Percentiles rank a stretch among this genome's conserved stretches.
Evolutionary conservation across 805 yeast species (phyloP).

Genomic region (Metschnikowia cubensis): DNA sequence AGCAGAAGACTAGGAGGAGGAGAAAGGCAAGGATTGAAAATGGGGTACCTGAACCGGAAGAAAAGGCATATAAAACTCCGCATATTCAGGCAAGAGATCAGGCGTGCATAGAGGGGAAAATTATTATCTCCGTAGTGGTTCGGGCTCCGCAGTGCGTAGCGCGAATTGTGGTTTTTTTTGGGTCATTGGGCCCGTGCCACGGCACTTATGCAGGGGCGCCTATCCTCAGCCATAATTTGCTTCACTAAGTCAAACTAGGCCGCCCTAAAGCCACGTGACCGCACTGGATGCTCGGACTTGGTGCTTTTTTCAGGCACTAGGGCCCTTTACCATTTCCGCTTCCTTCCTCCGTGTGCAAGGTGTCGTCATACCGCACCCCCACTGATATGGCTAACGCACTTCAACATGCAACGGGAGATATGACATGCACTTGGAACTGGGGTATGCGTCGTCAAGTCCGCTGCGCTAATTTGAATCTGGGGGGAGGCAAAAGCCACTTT

Average conservation of each 20-base stretch:
- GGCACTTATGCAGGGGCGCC: background rate
- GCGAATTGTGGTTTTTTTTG: conserved; percentile 3
- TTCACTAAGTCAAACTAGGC: background rate
- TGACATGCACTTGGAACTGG: background rate
- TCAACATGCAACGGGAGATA: background rate
- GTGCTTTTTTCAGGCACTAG: background rate
- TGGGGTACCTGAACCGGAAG: background rate
- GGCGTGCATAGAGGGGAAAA: conserved; percentile 5
- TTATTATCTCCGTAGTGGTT: background rate
- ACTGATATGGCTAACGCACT: background rate
- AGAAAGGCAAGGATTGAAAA: background rate
- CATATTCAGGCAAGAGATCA: conserved; percentile 1
- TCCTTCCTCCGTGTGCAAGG: background rate
- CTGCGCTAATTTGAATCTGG: background rate
- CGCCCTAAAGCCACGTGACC: background rate
- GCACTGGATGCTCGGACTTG: background rate
- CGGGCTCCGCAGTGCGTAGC: conserved; percentile 1
- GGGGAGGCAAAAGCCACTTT: no score
- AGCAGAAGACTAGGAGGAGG: background rate
- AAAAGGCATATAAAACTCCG: conserved; percentile 4
- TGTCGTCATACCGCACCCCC: conserved; percentile 2
- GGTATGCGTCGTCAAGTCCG: background rate
- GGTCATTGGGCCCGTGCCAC: conserved; percentile 3
- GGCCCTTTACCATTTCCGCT: background rate
- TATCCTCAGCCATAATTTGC: background rate